phyloP scores from a whole-genome alignment of 805 yeast species.

The Groenewaldozyma salmanticensis region DNA sequence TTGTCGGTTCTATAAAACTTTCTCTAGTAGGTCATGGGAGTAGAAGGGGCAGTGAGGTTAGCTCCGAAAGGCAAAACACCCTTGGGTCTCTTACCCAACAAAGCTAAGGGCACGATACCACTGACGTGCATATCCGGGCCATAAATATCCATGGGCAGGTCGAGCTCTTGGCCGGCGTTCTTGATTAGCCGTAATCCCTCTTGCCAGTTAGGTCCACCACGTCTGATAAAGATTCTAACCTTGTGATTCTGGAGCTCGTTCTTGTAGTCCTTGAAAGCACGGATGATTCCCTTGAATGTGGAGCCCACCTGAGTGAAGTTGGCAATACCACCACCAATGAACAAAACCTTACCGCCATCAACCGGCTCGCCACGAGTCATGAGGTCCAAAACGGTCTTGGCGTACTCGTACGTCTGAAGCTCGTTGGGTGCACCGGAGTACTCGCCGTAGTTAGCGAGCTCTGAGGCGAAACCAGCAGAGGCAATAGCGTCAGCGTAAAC shows the following conservation, averaged over 20 bases:
- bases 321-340: conserved; percentile 40
- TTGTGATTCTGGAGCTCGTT: conserved; percentile 29
- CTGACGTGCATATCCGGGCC: conserved; percentile 45
- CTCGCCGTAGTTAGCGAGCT: conserved; percentile 39
- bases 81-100: conserved; percentile 32
- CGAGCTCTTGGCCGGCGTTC: conserved; percentile 36
- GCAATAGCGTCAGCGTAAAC: conserved; percentile 41
- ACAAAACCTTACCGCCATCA: conserved; percentile 34
- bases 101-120: conserved; percentile 37
- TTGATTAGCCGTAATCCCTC: conserved; percentile 37
- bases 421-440: conserved; percentile 41
- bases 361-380: conserved; percentile 34
- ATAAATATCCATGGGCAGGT: conserved; percentile 37
- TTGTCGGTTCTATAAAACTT: neutral
- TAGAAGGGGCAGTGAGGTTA: conserved; percentile 20
- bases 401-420: conserved; percentile 38
- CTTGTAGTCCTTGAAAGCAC: conserved; percentile 36
- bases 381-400: conserved; percentile 37
- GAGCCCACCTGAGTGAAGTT: conserved; percentile 40
- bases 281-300: conserved; percentile 40
- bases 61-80: conserved; percentile 32
- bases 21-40: conserved; percentile 18
- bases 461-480: conserved; percentile 35
- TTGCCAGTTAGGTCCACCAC: conserved; percentile 43
- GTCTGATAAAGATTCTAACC: conserved; percentile 35